Evolutionary conservation across 164 flowering plant genomes (phyloP), one percentile per base, ranked within the genome.

Genomic region (Magnolia officinalis): DNA sequence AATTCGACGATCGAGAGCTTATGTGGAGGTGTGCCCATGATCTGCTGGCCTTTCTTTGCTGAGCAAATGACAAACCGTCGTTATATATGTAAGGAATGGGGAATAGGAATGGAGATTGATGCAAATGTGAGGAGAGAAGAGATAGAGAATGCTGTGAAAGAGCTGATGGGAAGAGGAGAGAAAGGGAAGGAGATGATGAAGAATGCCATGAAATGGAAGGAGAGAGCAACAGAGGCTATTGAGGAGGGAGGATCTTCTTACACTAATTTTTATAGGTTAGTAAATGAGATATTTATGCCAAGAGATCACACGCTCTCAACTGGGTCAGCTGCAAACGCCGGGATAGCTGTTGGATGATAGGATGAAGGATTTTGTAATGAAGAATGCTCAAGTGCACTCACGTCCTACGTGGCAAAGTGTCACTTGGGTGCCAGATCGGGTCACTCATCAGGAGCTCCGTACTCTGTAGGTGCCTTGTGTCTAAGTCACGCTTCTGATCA

Each of bases 71-170:
- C 75, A 1, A 61, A 73, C 67, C 58, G 75, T 21, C 45, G 75
- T 8, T 74, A 59, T 74, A 23, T 10, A 19, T 63, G 70, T 52
- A 74, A n/a, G 20, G 69, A 63, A 20, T 74, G 76, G 76, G 76
- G 70, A 8, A 45, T 74, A 5, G 76, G 76, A 1, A 45, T 74
- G 76, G 76, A 74, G 61, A 74, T 74, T 3, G 76, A 74, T 24
- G 64, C 31, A n/a, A 50, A 74, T n/a, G 70, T 74, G 18, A 65
- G 31, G 8, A 74, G 76, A 50, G 70, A 45, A 2, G 58, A 63
- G 23, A 19, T 71, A 20, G 73, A 49, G 58, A 23, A 8, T 1
- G 13, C 16, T 20, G 76, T 74, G 70, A 61, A 37, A 20, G 67
- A 58, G 29, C 23, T 59, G 75, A 73, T 59, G 75, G 66, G 21